Evolutionary conservation across 768 basidiomycete genomes (phyloP), one percentile per base, ranked within the genome.

Genomic region (Tulasnella calospora): DNA sequence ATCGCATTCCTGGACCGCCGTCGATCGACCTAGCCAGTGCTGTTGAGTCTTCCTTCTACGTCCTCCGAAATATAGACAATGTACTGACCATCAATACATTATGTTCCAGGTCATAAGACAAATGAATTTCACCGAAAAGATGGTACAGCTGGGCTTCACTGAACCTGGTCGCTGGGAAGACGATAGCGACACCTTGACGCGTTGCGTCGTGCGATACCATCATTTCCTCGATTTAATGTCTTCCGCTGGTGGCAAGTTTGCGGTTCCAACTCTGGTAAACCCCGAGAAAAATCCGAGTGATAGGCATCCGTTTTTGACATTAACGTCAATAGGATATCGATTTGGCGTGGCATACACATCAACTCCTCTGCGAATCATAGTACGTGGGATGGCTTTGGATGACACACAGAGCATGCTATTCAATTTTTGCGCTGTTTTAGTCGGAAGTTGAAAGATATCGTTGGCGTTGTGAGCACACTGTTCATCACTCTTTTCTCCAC

Each of bases 321-420:
- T 21, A 5, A 30, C 27, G 9, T 19, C 5, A 33, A 23, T 35
- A 80, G 76, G 80, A 80, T 35, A 80, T 80, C 47, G 80, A 81
- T 44, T 71, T 81, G 19, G 73, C 77, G 9, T 81, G 80, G 80
- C 80, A 81, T 47, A 81, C 80, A 21, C 80, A 81, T 38, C 80
- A 81, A 55, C 79, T 81, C 77, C 75, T 1, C 83, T 85, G 44
- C 92, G 92, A 81, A 90, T 78, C 88, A 88, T 67, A 82, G 69
- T 83, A 77, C 82, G 74, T 21, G 86, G 2, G 13, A 3, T 35
- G 10, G 13, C 61, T 80, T 71, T 51, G 36, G 15, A 35, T 17
- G 13, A 0, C 85, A 23, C 30, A 30, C 8, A 2, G 30, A 57
- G 61, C 57, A n/a, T 40, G 2, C 57, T 36, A 21, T 35, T 76